Percentiles rank a stretch among this genome's conserved stretches.
Evolutionary conservation across 345 rosid genomes (phyloP).

Genomic region (Eucalyptus brandiana): DNA sequence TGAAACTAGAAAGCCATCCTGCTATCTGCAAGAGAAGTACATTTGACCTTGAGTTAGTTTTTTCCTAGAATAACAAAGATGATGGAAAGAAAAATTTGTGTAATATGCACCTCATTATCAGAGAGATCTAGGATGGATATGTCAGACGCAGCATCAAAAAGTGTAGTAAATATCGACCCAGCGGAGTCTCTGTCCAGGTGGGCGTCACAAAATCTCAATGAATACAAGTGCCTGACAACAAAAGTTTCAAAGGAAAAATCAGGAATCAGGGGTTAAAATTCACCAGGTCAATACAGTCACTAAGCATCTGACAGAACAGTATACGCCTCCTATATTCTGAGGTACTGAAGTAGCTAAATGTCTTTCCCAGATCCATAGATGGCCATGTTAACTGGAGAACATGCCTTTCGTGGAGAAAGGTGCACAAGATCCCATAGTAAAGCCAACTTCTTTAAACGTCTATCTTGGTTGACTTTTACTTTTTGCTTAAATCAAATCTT

Average conservation of each 20-base stretch:
- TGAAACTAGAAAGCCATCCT: constrained; percentile 73
- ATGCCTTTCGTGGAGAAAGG: not conserved
- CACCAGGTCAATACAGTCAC: not conserved
- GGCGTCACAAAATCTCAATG: constrained; percentile 45
- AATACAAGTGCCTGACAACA: constrained; percentile 48
- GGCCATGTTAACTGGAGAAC: not conserved
- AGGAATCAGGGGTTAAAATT: not conserved
- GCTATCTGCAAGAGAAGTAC: constrained; percentile 29
- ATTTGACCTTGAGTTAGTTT: not conserved
- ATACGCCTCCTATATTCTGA: not conserved
- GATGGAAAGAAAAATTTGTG: not conserved
- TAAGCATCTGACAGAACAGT: not conserved
- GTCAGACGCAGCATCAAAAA: constrained; percentile 44
- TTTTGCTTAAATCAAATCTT: not conserved
- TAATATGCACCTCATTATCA: constrained; percentile 54
- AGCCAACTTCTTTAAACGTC: not conserved
- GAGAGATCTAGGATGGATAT: constrained; percentile 69
- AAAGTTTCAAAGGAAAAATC: not conserved
- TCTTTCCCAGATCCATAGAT: not conserved
- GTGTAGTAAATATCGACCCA: constrained; percentile 30
- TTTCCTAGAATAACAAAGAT: not conserved
- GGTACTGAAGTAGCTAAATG: not conserved
- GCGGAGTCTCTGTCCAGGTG: constrained; percentile 34
- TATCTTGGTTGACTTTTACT: not conserved
- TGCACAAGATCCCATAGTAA: not conserved